Base-by-base conservation (phyloP, 73 alveolate species). In the Durusdinium trenchii region DNA sequence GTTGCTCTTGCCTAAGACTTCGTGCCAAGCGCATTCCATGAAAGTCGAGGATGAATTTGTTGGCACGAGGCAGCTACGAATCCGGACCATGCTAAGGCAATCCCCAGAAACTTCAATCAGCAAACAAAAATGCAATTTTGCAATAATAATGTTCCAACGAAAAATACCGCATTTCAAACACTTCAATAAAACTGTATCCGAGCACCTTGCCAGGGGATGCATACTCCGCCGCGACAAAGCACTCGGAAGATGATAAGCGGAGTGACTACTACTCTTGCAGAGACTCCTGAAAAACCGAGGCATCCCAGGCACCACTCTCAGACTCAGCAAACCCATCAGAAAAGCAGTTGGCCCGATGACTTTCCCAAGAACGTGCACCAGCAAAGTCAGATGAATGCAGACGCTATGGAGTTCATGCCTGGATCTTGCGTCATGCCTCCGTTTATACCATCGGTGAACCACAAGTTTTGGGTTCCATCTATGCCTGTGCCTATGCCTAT, bases 331-430 rank as follows among this genome's bases (percentile, higher is more conserved):
- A n/a, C n/a, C n/a, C n/a, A n/a, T n/a, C n/a, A 78, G 12, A 42
- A 18, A 12, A 42, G 60, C 28, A 26, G 32, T 16, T 35, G 89
- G 46, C 43, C 20, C 61, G 43, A 45, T 78, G 45, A 78, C 26
- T 23, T 18, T 23, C 26, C 48, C 43, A 43, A 78, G 20, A 20
- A 78, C 61, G 42, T 43, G 60, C 45, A 78, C 4, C 43, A 67
- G 42, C 36, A 67, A 42, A 67, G 9, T n/a, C 35, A 6, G 47
- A 26, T 78, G 64, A 82, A 82, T 32, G 92, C 92, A 47, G 92
- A 82, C 32, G 92, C 92, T 28, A 6, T 3, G 32, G 92, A 82
- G 71, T 82, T 82, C 92, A 48, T 82, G n/a, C 92, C 92, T 46
- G 92, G 92, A 45, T 48, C 69, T 48, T 30, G n/a, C 48, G 92